Evolutionary conservation across 495 filamentous ascomycete genomes (phyloP), one percentile per base, ranked within the genome.

Genomic region (Schizothecium vesticola): DNA sequence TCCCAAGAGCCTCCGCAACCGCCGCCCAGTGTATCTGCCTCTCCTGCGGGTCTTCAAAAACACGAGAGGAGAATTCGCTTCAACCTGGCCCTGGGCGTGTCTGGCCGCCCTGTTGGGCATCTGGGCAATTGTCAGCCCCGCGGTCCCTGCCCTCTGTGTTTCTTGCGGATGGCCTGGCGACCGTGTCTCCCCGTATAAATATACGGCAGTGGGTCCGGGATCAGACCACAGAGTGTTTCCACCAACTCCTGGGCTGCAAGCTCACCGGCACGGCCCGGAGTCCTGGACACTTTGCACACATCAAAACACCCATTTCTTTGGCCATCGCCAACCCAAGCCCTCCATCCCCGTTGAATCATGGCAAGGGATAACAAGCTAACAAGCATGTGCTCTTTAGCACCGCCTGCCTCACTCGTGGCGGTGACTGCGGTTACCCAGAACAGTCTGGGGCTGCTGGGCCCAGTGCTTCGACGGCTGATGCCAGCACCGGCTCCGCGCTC

Each of bases 391-490:
- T 12, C 25, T 28, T 29, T 56, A 78, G 76, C 63, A 78, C 76
- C 33, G 76, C 74, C 57, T 78, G 76, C 60, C 73, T 78, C 24
- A 75, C 75, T 8, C 75, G 75, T n/a, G 76, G 76, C 0, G 76
- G 74, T 19, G 76, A 75, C 25, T 78, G 76, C 65, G 74, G 74
- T 36, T 78, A 78, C 24, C 67, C 71, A 26, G 57, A 65, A 24
- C 63, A 28, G 24, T 64, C 22, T 11, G 59, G 28, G 29, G 21
- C 57, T 8, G 9, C 23, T 11, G 29, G 51, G 19, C 51, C 55
- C 61, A 23, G 24, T 21, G n/a, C 23, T 22, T 13, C 22, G n/a
- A 56, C 58, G 33, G 59, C 24, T 29, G 29, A 51, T n/a, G 19
- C 13, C 25, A 24, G 43, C 63, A 57, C 19, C 19, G 21, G 29